Conservation (phyloP, 2,329 filamentous ascomycete genomes). For the Cytospora chrysosperma region DNA sequence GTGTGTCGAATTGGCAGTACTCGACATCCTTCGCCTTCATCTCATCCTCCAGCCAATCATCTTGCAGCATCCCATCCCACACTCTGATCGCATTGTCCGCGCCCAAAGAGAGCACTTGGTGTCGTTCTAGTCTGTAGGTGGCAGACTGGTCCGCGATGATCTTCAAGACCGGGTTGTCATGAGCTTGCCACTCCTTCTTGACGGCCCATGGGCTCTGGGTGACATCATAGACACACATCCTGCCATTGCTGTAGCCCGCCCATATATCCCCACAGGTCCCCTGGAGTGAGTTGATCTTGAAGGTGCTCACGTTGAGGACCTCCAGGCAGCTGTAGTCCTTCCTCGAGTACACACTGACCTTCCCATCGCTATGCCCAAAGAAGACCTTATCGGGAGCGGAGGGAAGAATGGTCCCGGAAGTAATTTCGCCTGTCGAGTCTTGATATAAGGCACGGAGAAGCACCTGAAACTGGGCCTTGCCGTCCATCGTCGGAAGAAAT, state of each 20-base stretch:
- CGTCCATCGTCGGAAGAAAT: slow-evolving; percentile 70
- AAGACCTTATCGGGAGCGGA: slow-evolving; percentile 78
- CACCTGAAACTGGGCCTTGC: slow-evolving; percentile 71
- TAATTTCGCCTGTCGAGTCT: slow-evolving; percentile 79
- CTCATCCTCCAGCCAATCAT: slow-evolving; percentile 88
- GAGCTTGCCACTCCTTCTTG: slow-evolving; percentile 93
- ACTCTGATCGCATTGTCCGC: slow-evolving; percentile 79
- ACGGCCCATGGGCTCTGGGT: slow-evolving; percentile 79
- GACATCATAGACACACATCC: slow-evolving; percentile 90
- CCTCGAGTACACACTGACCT: slow-evolving; percentile 88
- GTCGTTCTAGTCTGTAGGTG: slow-evolving; percentile 78
- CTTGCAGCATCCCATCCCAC: slow-evolving; percentile 91
- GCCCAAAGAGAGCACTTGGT: slow-evolving; percentile 84
- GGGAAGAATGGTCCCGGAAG: slow-evolving; percentile 73
- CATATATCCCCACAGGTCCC: slow-evolving; percentile 82
- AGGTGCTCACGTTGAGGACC: slow-evolving; percentile 82
- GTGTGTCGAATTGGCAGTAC: slow-evolving; percentile 81
- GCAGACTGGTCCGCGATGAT: slow-evolving; percentile 77
- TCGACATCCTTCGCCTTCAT: slow-evolving; percentile 83
- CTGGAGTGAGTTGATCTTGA: slow-evolving; percentile 88
- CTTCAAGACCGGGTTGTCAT: slow-evolving; percentile 77
- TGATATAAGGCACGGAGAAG: slow-evolving; percentile 68
- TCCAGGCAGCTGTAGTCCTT: slow-evolving; percentile 74
- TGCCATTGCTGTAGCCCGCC: slow-evolving; percentile 93
- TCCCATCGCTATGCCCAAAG: slow-evolving; percentile 90